Evolutionary conservation across 2,329 filamentous ascomycete species (phyloP).

Genomic region (Exophiala xenobiotica): DNA sequence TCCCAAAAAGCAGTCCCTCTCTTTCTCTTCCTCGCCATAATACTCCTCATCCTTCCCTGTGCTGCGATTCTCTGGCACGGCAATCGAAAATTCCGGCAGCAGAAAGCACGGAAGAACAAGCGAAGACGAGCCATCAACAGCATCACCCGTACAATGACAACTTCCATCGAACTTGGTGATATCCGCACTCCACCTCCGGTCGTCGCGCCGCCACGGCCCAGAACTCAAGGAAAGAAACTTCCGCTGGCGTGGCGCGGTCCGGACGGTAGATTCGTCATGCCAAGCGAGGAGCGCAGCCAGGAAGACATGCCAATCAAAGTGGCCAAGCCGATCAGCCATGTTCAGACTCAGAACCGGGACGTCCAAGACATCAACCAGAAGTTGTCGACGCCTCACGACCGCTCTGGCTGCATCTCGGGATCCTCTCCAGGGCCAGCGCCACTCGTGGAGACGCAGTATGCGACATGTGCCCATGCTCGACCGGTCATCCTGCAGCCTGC

Average conservation of each 20-base stretch:
- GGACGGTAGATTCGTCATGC: constrained; percentile 1
- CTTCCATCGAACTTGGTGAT: constrained; percentile 8
- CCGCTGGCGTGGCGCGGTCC: not conserved
- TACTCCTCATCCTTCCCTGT: constrained; percentile 13
- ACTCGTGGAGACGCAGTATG: not conserved
- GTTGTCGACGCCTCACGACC: no score
- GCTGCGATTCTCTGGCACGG: constrained; percentile 4
- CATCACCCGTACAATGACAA: not conserved
- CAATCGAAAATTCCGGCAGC: constrained; percentile 1
- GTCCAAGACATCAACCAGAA: no score
- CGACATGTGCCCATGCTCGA: not conserved
- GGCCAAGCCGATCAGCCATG: no score
- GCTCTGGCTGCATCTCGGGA: no score
- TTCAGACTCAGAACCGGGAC: no score
- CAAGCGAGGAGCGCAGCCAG: not conserved
- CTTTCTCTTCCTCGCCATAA: constrained; percentile 17
- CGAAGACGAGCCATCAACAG: not conserved
- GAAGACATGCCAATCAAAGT: not conserved
- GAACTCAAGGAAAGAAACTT: not conserved
- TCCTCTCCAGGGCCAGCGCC: no score
- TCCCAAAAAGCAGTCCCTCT: constrained; percentile 13
- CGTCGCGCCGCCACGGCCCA: constrained; percentile 1
- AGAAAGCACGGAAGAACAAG: not conserved
- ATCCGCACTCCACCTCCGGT: not conserved
- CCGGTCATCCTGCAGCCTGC: not conserved